Conservation (phyloP, 2,329 filamentous ascomycete genomes). For the Diplodia intermedia region DNA sequence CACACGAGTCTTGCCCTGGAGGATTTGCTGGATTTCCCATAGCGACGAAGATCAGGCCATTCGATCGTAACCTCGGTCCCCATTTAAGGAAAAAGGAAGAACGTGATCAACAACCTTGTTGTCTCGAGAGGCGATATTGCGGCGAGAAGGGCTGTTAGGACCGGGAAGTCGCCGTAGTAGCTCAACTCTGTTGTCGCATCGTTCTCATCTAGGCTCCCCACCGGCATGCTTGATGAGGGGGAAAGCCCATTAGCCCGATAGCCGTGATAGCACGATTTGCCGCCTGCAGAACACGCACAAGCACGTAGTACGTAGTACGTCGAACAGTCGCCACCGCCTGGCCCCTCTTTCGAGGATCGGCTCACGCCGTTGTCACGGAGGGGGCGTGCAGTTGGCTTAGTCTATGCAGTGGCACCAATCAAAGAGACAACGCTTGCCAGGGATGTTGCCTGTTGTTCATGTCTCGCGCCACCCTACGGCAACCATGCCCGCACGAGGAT, state of each 20-base stretch:
- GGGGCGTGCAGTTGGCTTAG: not conserved
- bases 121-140: not conserved
- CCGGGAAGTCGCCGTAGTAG: not conserved
- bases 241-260: no score
- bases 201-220: not conserved
- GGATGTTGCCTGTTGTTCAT: not conserved
- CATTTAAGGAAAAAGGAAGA: not conserved
- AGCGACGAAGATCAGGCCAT: not conserved
- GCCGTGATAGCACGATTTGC: not conserved
- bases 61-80: not conserved
- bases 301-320: not conserved
- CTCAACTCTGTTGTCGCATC: not conserved
- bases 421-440: not conserved
- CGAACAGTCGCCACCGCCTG: not conserved
- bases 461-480: not conserved
- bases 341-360: not conserved
- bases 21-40: not conserved
- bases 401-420: not conserved
- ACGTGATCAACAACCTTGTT: not conserved
- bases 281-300: not conserved
- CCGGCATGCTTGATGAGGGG: not conserved
- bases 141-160: not conserved
- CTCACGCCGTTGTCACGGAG: constrained; percentile 13
- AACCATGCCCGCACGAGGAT: not conserved
- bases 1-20: no score